Percentiles rank a stretch among this genome's conserved stretches.
Evolutionary conservation across 306 rosid genomes (phyloP).

Genomic region (Neltuma alba): DNA sequence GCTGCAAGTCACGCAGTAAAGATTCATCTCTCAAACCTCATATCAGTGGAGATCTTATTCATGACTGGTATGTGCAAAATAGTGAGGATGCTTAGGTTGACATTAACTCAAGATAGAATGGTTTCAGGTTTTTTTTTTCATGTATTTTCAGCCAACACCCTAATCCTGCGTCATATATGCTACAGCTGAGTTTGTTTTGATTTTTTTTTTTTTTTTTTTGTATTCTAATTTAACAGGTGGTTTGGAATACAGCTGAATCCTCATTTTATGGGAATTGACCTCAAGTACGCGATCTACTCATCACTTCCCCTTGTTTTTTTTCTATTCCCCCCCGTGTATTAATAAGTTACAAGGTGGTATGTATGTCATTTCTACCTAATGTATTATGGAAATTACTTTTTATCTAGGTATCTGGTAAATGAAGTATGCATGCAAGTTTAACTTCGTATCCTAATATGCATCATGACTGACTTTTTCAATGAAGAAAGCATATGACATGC

Average conservation of each 20-base stretch:
- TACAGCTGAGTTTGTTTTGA: background rate
- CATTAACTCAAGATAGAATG: conserved; percentile 8
- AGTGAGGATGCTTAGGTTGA: conserved; percentile 22
- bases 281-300: conserved; percentile 76
- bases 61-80: conserved; percentile 74
- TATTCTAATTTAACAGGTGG: conserved; percentile 71
- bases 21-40: conserved; percentile 81
- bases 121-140: background rate
- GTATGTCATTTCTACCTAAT: background rate
- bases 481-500: conserved; percentile 10
- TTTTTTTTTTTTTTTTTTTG: conserved; percentile 30
- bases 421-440: background rate
- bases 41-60: conserved; percentile 68
- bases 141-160: conserved; percentile 19
- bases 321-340: conserved; percentile 5
- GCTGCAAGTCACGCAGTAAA: conserved; percentile 70
- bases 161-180: background rate
- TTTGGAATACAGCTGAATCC: conserved; percentile 96
- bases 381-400: background rate
- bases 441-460: background rate
- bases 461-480: conserved; percentile 24
- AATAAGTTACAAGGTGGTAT: conserved; percentile 11
- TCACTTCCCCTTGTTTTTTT: conserved; percentile 30
- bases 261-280: conserved; percentile 86
- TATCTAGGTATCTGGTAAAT: background rate